A percentile compares a stretch with the other conserved stretches of the same genome.
These are phyloP conservation scores for Hypomontagnella monticulosa DNA, from an alignment of 495 filamentous ascomycete genomes.

Conservation along the genomic window DNA sequence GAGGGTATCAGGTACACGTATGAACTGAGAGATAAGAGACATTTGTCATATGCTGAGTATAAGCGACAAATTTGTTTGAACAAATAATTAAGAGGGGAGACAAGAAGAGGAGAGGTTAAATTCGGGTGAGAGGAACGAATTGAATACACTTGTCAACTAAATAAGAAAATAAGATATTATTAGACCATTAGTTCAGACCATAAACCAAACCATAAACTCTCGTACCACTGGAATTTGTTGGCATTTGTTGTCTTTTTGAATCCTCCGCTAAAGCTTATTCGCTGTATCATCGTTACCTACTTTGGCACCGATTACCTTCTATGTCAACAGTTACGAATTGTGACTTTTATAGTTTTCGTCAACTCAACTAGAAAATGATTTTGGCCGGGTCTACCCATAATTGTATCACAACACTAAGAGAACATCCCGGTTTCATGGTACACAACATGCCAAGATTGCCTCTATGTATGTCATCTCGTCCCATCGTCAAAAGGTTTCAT, in stretches of 20 bases:
- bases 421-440: neutral
- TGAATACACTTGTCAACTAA: too few relatives aligned
- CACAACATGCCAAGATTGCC: slow-evolving; percentile 2
- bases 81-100: neutral
- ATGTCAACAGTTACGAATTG: too few relatives aligned
- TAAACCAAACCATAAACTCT: neutral
- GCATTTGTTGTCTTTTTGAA: neutral
- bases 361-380: too few relatives aligned
- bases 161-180: too few relatives aligned
- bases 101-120: neutral
- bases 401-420: too few relatives aligned
- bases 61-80: neutral
- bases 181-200: neutral
- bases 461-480: neutral
- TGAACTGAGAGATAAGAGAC: neutral
- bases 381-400: too few relatives aligned
- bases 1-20: slow-evolving; percentile 1
- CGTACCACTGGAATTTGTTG: neutral
- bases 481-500: neutral
- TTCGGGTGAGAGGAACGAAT: too few relatives aligned
- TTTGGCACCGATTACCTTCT: too few relatives aligned
- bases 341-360: too few relatives aligned
- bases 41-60: neutral
- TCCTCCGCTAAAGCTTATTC: neutral
- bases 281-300: too few relatives aligned